Evolutionary conservation across 768 basidiomycete genomes (phyloP), one percentile per base, ranked within the genome.

Genomic region (Hortiboletus flavorubellus): DNA sequence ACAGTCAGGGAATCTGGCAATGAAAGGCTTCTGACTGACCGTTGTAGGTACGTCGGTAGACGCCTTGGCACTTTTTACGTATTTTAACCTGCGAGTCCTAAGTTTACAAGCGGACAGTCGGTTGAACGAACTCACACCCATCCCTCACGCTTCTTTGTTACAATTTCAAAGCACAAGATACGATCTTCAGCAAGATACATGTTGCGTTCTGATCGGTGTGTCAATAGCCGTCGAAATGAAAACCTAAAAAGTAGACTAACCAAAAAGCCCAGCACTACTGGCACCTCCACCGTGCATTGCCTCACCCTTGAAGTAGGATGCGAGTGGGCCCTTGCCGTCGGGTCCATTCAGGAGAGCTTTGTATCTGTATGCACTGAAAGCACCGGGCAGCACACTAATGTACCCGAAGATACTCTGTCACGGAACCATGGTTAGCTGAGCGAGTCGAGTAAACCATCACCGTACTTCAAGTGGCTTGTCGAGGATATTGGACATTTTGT

Each of bases 401-500:
- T 91, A 91, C 26, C 89, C 89, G 60, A 90, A 91, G 62, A 91
- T 86, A 66, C 88, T 90, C 86, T 79, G 53, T 31, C 46, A 49
- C 18, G 14, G 40, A 30, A 21, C 30, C 33, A 38, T n/a, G 8
- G 29, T 58, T n/a, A 55, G 40, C 42, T 12, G 14, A 53, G 18
- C 16, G 35, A 51, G 45, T 10, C 21, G 53, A 38, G 26, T 14
- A 38, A 46, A 49, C n/a, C 6, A 51, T n/a, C 6, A 37, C 69
- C 80, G 48, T 66, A 91, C 78, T 83, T 98, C 95, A 49, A 94
- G 80, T 1, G 95, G 94, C 70, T 98, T 98, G 70, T 98, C 95
- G 35, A 98, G 83, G 60, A 96, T 91, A 66, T 97, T 94, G 26
- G 92, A 93, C 87, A 91, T 92, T 76, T 96, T 96, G 76, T 96